phyloP scores from a whole-genome alignment of 2,329 filamentous ascomycete genomes.

The Aureobasidium sp. region DNA sequence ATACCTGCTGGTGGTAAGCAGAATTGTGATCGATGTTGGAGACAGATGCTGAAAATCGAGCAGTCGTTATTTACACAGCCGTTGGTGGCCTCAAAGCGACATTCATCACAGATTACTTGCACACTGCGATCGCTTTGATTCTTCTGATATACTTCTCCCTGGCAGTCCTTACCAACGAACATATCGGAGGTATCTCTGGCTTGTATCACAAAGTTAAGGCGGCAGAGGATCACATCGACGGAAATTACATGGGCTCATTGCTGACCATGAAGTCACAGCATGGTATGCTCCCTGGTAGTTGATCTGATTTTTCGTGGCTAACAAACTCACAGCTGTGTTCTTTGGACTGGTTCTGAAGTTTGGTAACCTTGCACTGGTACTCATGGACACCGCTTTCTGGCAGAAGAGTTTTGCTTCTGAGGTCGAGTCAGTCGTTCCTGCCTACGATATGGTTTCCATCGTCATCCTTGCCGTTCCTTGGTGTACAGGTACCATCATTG shows the following conservation, averaged over 20 bases:
- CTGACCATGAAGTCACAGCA: conserved; percentile 41
- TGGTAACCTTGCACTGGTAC: conserved; percentile 42
- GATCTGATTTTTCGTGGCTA: neutral
- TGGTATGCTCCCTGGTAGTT: conserved; percentile 20
- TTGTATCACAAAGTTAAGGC: conserved; percentile 41
- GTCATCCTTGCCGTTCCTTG: conserved; percentile 41
- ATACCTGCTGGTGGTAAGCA: conserved; percentile 38
- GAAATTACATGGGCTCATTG: conserved; percentile 40
- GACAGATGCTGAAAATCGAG: neutral
- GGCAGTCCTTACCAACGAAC: conserved; percentile 33
- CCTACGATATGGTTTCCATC: conserved; percentile 38
- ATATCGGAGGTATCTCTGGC: conserved; percentile 34
- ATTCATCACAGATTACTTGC: conserved; percentile 41
- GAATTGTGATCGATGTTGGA: neutral
- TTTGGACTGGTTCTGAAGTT: conserved; percentile 42
- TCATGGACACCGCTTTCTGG: conserved; percentile 48
- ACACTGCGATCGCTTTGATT: conserved; percentile 40
- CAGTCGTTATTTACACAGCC: conserved; percentile 40
- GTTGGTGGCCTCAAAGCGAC: conserved; percentile 43
- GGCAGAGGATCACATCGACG: conserved; percentile 34
- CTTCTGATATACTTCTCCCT: conserved; percentile 42
- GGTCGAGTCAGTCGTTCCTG: conserved; percentile 39
- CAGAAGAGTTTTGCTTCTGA: conserved; percentile 45
- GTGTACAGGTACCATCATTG: conserved; percentile 40
- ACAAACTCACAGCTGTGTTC: conserved; percentile 16